Conservation (phyloP, 345 rosid genomes). For the Aquilaria sinensis region DNA sequence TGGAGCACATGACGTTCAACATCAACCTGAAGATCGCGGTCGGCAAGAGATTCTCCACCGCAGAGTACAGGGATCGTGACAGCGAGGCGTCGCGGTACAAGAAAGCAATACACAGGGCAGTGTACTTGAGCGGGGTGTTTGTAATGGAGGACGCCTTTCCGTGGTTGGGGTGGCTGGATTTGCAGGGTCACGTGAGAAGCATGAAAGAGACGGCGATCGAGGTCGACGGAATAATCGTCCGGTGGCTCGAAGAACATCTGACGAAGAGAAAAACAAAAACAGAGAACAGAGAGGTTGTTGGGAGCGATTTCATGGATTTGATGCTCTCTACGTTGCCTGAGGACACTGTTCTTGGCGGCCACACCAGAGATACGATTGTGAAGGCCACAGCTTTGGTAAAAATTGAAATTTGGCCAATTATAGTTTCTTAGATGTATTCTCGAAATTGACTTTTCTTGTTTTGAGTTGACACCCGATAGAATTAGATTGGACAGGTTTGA, state of each 20-base stretch:
- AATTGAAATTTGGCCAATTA: neutral
- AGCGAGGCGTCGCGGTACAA: constrained; percentile 44
- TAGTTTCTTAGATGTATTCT: neutral
- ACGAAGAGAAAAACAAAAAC: constrained; percentile 9
- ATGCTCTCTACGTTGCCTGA: constrained; percentile 33
- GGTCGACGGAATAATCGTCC: constrained; percentile 33
- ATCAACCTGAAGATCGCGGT: constrained; percentile 40
- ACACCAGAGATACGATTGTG: constrained; percentile 36
- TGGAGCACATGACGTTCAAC: constrained; percentile 49
- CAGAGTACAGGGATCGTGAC: constrained; percentile 10
- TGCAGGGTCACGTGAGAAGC: constrained; percentile 7
- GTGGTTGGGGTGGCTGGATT: neutral
- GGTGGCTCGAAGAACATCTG: constrained; percentile 56
- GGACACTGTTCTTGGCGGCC: constrained; percentile 33
- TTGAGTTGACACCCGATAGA: too few relatives aligned
- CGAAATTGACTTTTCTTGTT: neutral
- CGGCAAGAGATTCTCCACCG: constrained; percentile 36
- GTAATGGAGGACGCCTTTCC: constrained; percentile 34
- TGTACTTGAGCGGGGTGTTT: constrained; percentile 30
- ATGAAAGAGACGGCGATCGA: constrained; percentile 49
- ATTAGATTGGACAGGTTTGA: too few relatives aligned
- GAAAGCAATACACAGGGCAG: constrained; percentile 31
- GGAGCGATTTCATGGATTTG: constrained; percentile 46
- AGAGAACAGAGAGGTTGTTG: neutral
- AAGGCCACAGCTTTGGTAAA: constrained; percentile 61